phyloP scores from a whole-genome alignment of 2,329 filamentous ascomycete species.

The Chaetomium globosum region DNA sequence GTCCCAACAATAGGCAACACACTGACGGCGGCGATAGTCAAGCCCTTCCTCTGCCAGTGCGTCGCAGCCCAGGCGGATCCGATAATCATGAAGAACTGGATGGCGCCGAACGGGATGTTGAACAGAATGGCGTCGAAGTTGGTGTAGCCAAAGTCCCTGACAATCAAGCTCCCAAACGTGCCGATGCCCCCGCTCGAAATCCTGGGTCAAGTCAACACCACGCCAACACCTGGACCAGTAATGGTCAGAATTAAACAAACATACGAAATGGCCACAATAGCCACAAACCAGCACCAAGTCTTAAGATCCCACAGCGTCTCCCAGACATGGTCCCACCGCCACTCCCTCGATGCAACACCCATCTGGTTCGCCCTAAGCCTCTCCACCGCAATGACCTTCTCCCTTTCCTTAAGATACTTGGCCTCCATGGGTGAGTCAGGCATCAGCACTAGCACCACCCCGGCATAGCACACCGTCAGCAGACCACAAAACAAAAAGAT shows the following conservation, averaged over 20 bases:
- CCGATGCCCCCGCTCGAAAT: conserved; percentile 60
- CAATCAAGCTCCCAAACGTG: conserved; percentile 61
- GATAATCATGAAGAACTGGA: conserved; percentile 62
- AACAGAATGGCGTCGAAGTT: conserved; percentile 60
- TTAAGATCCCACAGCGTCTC: conserved; percentile 47
- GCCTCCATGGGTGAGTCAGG: conserved; percentile 66
- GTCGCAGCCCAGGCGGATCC: conserved; percentile 54
- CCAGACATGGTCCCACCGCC: conserved; percentile 48
- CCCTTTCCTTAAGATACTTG: conserved; percentile 58
- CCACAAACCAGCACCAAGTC: conserved; percentile 46
- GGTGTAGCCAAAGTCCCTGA: conserved; percentile 60
- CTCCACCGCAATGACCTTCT: conserved; percentile 58
- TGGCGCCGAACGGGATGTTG: conserved; percentile 63
- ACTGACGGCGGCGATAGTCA: conserved; percentile 47
- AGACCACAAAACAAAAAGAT: conserved; percentile 54
- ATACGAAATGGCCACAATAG: conserved; percentile 58
- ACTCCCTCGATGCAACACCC: conserved; percentile 45
- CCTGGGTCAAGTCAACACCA: conserved; percentile 13
- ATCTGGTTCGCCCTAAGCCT: conserved; percentile 56
- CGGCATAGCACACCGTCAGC: conserved; percentile 55
- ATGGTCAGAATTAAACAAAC: conserved; percentile 28
- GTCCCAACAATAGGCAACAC: conserved; percentile 47
- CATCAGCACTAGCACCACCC: conserved; percentile 59
- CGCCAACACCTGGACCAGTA: background rate
- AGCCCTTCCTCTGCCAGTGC: conserved; percentile 47